Conservation (phyloP, 2,329 filamentous ascomycete species). For the Davidsoniella neocaledoniae region DNA sequence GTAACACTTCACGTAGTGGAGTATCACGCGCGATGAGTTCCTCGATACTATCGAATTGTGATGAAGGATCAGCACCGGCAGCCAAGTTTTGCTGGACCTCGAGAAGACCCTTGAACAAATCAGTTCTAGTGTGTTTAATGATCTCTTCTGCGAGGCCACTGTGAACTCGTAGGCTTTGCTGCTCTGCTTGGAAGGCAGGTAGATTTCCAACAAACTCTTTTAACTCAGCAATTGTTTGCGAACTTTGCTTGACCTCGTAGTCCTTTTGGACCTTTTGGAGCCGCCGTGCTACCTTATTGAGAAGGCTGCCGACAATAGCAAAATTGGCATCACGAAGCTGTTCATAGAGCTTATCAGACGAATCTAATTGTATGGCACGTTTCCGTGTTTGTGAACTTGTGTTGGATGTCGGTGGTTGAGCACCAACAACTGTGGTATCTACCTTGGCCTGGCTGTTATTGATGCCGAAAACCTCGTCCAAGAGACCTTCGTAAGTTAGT, state of each 20-base stretch:
- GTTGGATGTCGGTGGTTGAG: conserved; percentile 38
- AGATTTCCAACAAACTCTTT: conserved; percentile 91
- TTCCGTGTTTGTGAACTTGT: conserved; percentile 50
- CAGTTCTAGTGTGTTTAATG: conserved; percentile 77
- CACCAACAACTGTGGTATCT: conserved; percentile 74
- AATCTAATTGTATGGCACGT: conserved; percentile 76
- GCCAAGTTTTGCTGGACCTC: conserved; percentile 94
- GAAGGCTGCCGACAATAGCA: conserved; percentile 71
- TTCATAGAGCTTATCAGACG: conserved; percentile 73
- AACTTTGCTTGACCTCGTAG: conserved; percentile 77
- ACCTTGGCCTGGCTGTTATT: conserved; percentile 86
- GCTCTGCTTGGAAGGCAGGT: conserved; percentile 81
- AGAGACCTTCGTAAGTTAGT: conserved; percentile 86
- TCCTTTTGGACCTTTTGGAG: conserved; percentile 68
- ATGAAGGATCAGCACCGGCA: conserved; percentile 72
- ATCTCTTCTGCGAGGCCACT: conserved; percentile 89
- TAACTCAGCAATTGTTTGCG: conserved; percentile 78
- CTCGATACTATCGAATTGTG: conserved; percentile 79
- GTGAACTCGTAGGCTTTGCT: conserved; percentile 81
- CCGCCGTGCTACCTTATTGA: conserved; percentile 81
- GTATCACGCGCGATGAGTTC: conserved; percentile 85
- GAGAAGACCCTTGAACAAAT: conserved; percentile 72
- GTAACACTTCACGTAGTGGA: conserved; percentile 63
- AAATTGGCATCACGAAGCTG: conserved; percentile 88
- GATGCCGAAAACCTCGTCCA: conserved; percentile 87